Base-by-base conservation (phyloP, 139 green algal species). In the Pycnococcus provasolii region DNA sequence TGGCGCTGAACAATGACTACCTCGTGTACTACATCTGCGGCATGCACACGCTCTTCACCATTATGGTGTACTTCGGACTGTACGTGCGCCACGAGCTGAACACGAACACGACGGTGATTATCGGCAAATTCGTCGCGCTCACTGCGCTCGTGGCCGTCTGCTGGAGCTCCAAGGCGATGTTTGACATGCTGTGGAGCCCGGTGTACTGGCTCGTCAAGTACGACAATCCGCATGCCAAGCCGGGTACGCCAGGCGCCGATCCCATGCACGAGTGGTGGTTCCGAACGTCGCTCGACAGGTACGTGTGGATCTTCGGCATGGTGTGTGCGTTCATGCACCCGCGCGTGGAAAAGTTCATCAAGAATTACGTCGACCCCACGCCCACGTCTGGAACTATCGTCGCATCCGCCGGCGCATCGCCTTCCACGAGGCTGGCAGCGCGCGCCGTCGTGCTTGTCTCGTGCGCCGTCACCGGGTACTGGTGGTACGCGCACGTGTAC, bases 11-110 rank as follows among this genome's bases (percentile, higher is more conserved):
- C 60, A 96, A 97, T 80, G 79, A 74, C 66, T 96, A 95, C 82
- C 95, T 97, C 90, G 83, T 97, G 6, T 97, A 97, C 79, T 97
- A 97, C 80, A 97, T 97, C 75, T 96, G 89, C 81, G 91, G 91
- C 67, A 96, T 97, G 91, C 91, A 97, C 82, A 96, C 91, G 13
- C 84, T 96, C 43, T 97, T 92, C 83, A 96, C 91, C 2, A 62
- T 96, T 7, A 79, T 95, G 55, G 89, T 96, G 8, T 97, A 95
- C 71, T 82, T 50, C 37, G 68, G 68, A 3, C 42, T 73, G 26
- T 47, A 45, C 1, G 26, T 68, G 8, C n/a, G 9, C 47, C n/a
- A 47, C 7, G 47, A 68, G 37, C 43, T 60, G 1, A 68, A 68
- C 45, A 60, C 3, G 2, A 44, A 45, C 8, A 53, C 43, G 4